Conservation (phyloP, 768 basidiomycete genomes). For the Suillus hirtellus region DNA sequence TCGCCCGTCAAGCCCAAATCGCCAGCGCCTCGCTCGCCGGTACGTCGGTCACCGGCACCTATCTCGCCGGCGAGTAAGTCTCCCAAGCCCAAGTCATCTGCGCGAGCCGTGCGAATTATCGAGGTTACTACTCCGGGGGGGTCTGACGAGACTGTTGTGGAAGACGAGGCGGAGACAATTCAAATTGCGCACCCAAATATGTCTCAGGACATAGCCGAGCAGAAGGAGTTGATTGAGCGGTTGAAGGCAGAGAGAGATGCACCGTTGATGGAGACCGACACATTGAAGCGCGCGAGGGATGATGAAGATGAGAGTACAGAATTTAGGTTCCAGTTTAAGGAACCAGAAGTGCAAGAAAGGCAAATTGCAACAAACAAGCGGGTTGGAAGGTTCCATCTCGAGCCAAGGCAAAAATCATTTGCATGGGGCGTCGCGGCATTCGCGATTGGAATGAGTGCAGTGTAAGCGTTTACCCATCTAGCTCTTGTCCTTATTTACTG, state of each 20-base stretch:
- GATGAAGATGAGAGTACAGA: constrained; percentile 47
- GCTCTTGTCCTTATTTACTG: constrained; percentile 1
- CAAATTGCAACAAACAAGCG: constrained; percentile 65
- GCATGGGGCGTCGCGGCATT: constrained; percentile 88
- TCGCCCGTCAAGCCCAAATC: constrained; percentile 28
- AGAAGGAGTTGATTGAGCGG: constrained; percentile 71
- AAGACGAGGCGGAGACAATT: constrained; percentile 60
- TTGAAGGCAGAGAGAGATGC: constrained; percentile 64
- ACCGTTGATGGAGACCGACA: constrained; percentile 27
- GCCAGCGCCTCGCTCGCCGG: constrained; percentile 34
- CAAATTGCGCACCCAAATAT: constrained; percentile 64
- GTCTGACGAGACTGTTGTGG: constrained; percentile 65
- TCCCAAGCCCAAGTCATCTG: constrained; percentile 27
- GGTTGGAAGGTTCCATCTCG: constrained; percentile 52
- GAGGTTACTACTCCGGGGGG: constrained; percentile 48
- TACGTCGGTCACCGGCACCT: constrained; percentile 29
- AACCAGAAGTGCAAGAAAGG: constrained; percentile 61
- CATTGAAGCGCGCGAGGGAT: constrained; percentile 48
- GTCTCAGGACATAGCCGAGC: constrained; percentile 73
- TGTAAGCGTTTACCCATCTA: constrained; percentile 51
- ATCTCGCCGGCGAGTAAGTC: constrained; percentile 40
- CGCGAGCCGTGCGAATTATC: constrained; percentile 23
- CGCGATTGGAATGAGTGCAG: constrained; percentile 77
- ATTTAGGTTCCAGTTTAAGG: constrained; percentile 64
- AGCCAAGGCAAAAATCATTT: constrained; percentile 70